Conservation (phyloP, 768 basidiomycete species). For the Leccinum aurantiacum region DNA sequence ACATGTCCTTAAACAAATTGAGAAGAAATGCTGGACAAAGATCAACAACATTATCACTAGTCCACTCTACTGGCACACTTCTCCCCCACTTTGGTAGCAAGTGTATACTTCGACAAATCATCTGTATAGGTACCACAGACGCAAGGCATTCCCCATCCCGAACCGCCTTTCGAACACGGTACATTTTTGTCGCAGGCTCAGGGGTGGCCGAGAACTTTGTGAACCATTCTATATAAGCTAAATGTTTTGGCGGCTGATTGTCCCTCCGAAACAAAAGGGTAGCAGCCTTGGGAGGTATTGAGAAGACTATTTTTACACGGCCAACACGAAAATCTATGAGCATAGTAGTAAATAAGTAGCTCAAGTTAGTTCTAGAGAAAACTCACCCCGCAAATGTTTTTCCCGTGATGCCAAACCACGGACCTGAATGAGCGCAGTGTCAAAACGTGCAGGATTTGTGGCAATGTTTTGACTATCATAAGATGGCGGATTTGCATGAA, state of each 20-base stretch:
- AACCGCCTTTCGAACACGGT: not conserved
- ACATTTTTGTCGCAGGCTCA: not conserved
- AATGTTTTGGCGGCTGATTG: not conserved
- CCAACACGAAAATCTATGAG: not conserved
- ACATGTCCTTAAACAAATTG: not conserved
- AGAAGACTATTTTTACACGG: not conserved
- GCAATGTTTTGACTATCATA: too few species aligned
- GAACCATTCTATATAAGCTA: not conserved
- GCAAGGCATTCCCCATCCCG: not conserved
- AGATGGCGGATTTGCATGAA: not conserved
- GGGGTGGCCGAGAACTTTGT: not conserved
- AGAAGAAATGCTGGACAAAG: not conserved
- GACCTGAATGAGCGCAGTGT: not conserved
- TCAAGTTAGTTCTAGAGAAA: not conserved
- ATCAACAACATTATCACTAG: not conserved
- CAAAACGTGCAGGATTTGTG: not conserved
- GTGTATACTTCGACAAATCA: not conserved
- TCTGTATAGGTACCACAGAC: not conserved
- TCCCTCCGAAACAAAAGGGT: not conserved
- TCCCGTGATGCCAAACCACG: not conserved
- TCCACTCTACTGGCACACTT: not conserved
- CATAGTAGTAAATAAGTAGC: not conserved
- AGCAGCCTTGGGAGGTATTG: not conserved
- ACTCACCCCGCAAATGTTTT: not conserved
- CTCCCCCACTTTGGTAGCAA: not conserved